Conservation (phyloP, 495 filamentous ascomycete genomes). For the Hapsidospora chrysogenum region DNA sequence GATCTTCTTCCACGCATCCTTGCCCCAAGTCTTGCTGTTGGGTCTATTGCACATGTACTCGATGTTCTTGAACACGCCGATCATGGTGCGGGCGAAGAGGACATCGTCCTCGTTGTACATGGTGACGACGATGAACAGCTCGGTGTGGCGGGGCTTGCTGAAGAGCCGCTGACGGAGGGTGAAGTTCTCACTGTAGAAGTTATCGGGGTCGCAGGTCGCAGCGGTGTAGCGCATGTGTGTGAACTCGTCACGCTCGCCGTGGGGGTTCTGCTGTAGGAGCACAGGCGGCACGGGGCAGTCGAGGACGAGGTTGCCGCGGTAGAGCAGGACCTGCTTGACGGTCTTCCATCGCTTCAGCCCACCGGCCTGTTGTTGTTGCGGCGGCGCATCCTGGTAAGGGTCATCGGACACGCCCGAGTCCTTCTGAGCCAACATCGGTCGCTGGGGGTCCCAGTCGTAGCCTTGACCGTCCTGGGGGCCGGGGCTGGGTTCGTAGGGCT, state of each 20-base stretch:
- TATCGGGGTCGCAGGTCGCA: constrained; percentile 82
- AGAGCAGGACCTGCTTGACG: constrained; percentile 92
- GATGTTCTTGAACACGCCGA: constrained; percentile 95
- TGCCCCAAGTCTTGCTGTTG: constrained; percentile 93
- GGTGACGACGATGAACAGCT: constrained; percentile 94
- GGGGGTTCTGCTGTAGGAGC: constrained; percentile 69
- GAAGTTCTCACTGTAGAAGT: constrained; percentile 79
- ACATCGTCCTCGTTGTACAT: constrained; percentile 99
- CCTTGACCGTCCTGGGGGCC: constrained; percentile 7
- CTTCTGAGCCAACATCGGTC: constrained; percentile 31
- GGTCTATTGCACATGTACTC: constrained; percentile 88
- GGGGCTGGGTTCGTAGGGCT: constrained; percentile 50
- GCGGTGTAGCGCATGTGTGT: constrained; percentile 98
- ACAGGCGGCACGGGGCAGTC: constrained; percentile 92
- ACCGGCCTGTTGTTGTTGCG: constrained; percentile 41
- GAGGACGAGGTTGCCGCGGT: constrained; percentile 91
- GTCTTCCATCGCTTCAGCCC: constrained; percentile 87
- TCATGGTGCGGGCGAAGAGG: constrained; percentile 90
- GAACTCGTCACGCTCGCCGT: constrained; percentile 90
- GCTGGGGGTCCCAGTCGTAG: constrained; percentile 19
- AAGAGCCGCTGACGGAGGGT: constrained; percentile 90
- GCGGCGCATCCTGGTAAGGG: constrained; percentile 29
- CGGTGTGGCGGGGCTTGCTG: constrained; percentile 81
- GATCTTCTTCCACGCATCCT: constrained; percentile 98
- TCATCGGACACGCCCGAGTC: constrained; percentile 24